These are phyloP conservation scores for Cystofilobasidium capitatum DNA, from an alignment of 768 basidiomycete species.

Conservation along the genomic window DNA sequence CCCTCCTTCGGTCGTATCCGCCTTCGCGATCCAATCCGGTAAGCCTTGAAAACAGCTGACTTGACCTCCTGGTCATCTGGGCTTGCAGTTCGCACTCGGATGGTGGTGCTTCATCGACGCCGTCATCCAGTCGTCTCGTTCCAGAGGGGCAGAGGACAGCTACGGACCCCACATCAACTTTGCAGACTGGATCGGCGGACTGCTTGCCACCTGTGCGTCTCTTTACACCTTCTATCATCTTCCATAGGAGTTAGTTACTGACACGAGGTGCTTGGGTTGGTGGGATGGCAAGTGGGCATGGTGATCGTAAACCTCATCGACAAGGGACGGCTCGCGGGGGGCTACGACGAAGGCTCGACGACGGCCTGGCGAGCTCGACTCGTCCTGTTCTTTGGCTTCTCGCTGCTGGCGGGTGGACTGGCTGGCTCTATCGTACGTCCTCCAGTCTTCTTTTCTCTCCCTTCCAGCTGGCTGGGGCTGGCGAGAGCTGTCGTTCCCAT, in stretches of 20 bases:
- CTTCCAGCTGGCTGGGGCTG: not conserved
- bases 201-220: constrained; percentile 60
- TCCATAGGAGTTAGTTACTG: not conserved
- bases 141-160: constrained; percentile 62
- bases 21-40: no score
- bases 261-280: not conserved
- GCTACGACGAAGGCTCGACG: constrained; percentile 53
- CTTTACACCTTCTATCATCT: not conserved
- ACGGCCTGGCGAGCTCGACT: constrained; percentile 86
- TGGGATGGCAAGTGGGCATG: constrained; percentile 56
- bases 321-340: constrained; percentile 70
- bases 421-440: constrained; percentile 85
- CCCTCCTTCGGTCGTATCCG: constrained; percentile 9
- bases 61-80: constrained; percentile 11
- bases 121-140: constrained; percentile 77
- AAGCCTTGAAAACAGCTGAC: no score
- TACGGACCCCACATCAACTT: constrained; percentile 73
- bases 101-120: constrained; percentile 88
- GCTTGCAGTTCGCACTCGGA: constrained; percentile 1
- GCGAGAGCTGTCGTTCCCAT: no score
- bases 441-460: not conserved
- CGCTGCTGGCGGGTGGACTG: constrained; percentile 91
- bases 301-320: constrained; percentile 87
- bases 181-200: constrained; percentile 94
- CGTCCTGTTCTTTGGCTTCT: constrained; percentile 88